phyloP scores from a whole-genome alignment of 176 grass and related monocot species.

The Thalia dealbata region DNA sequence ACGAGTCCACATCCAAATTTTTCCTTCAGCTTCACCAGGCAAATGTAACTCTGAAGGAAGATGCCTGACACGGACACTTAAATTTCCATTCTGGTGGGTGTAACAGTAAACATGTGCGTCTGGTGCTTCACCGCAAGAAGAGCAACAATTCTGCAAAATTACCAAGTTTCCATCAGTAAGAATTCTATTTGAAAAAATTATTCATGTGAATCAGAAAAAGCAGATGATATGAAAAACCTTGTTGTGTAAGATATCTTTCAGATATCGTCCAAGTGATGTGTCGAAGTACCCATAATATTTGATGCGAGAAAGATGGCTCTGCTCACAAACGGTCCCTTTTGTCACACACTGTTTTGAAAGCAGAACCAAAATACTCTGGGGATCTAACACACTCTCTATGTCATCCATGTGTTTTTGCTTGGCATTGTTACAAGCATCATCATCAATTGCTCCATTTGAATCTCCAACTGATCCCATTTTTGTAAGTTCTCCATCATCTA shows the following conservation, averaged over 20 bases:
- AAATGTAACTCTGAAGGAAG: conserved; percentile 34
- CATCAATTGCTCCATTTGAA: not conserved
- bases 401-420: not conserved
- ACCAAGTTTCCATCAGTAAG: not conserved
- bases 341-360: conserved; percentile 57
- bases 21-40: conserved; percentile 58
- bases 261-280: conserved; percentile 64
- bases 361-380: conserved; percentile 70
- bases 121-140: conserved; percentile 76
- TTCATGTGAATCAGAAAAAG: not conserved
- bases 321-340: conserved; percentile 58
- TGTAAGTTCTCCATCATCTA: not conserved
- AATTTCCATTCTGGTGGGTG: conserved; percentile 73
- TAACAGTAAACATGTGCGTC: conserved; percentile 66
- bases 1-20: conserved; percentile 95
- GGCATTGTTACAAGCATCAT: not conserved
- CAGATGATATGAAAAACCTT: conserved; percentile 28
- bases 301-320: conserved; percentile 57
- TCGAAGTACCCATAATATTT: conserved; percentile 83
- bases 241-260: conserved; percentile 60
- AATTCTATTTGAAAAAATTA: not conserved
- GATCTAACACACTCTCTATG: conserved; percentile 37
- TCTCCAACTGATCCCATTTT: not conserved
- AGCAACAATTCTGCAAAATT: conserved; percentile 51
- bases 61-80: conserved; percentile 55